Evolutionary conservation across 148 eudicot genomes (phyloP), one percentile per base, ranked within the genome.

Genomic region (Polygonum aviculare): DNA sequence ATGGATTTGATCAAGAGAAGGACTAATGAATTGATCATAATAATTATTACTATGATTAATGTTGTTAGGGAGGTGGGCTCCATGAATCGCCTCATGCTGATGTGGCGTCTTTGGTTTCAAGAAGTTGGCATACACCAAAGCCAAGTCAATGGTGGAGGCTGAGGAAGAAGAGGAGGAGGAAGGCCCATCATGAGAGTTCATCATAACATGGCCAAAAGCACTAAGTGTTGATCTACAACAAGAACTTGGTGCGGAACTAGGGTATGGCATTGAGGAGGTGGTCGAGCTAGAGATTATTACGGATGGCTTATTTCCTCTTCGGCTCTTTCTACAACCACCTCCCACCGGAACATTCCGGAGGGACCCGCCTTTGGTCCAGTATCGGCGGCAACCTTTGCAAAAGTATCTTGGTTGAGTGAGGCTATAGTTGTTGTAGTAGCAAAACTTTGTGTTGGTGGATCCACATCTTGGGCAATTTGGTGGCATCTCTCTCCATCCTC

Each of bases 381-480:
- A 62, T 33, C 69, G 69, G 16, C 69, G 69, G 2, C 69, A 62
- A 1, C 69, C 69, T 31, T 62, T 62, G 36, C 69, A 62, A 31
- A 62, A 62, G 69, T 62, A 62, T 16, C 69, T 62, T 31, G 69
- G 69, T 62, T 62, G 69, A 31, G 69, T 62, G 38, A 62, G 69
- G 69, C 69, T 62, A 31, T 62, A 62, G 38, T 62, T 62, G 69
- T 62, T 62, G 69, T 62, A 62, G 38, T 62, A 62, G 38, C 69
- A 62, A 62, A 62, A 62, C 69, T 62, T 62, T 10, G 69, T 62
- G 12, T 62, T 62, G 69, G 69, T 62, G 5, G 69, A 62, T 62
- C 69, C 69, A 62, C 69, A 62, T 7, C 69, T 62, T 26, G 69
- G 69, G 38, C 69, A 62, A 62, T 62, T 62, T 62, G 69, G 69